These are phyloP conservation scores for Annona squamosa DNA, from an alignment of 164 flowering plant species.

Conservation along the genomic window DNA sequence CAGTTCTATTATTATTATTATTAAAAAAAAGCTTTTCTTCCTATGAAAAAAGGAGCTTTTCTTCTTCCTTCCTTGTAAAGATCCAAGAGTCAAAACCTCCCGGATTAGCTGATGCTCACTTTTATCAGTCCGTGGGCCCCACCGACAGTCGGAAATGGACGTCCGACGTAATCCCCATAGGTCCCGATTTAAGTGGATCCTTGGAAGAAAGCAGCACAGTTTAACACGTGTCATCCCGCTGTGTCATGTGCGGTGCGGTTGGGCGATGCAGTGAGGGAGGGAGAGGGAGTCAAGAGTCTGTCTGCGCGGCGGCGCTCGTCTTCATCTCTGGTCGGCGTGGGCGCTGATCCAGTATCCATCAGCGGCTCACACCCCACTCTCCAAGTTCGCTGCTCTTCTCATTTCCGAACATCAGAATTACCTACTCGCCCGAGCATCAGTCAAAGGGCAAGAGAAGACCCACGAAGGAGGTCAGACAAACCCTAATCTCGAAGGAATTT, in stretches of 20 bases:
- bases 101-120: too few species aligned
- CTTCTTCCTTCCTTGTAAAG: too few species aligned
- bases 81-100: too few species aligned
- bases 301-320: slow-evolving; percentile 2
- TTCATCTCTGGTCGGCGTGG: not conserved
- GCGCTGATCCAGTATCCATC: not conserved
- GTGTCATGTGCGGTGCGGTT: not conserved
- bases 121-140: too few species aligned
- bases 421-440: too few species aligned
- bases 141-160: too few species aligned
- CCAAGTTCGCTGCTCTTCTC: not conserved
- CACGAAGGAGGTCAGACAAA: not conserved
- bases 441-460: not conserved
- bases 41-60: too few species aligned
- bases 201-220: too few species aligned
- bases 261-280: not conserved
- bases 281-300: not conserved
- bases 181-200: too few species aligned
- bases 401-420: not conserved
- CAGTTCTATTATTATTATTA: too few species aligned
- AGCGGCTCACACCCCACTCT: not conserved
- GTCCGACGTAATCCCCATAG: too few species aligned
- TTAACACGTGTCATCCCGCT: not conserved
- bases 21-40: too few species aligned
- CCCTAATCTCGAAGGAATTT: not conserved